Evolutionary conservation across 441 rosid species (phyloP), one percentile per base, ranked within the genome.

Genomic region (Adansonia gregorii): DNA sequence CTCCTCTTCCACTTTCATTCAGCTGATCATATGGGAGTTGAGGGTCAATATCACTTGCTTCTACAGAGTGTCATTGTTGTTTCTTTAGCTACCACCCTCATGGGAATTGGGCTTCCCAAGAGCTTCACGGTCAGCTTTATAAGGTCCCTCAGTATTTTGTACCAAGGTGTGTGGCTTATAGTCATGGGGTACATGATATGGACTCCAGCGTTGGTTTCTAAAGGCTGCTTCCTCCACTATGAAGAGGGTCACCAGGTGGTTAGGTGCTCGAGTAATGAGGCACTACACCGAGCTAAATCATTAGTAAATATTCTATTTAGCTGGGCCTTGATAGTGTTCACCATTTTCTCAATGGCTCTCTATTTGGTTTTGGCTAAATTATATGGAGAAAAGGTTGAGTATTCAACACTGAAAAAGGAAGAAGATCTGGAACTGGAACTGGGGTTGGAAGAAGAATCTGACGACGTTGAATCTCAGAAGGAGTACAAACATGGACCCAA

Each of bases 1-100:
- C 84, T 94, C 75, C 86, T 94, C 58, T 94, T 94, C 88, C 95
- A 84, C 80, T 93, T 93, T 31, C 98, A 93, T 78, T 90, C 98
- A 0, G 73, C 97, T 58, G 97, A 91, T 72, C 97, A 94, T 77
- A 88, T 82, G 79, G 97, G 95, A 3, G 83, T 93, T 11, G 95
- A 94, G 79, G 98, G 98, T 0, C 97, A 88, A 24, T 94, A 91
- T 78, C 98, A 94, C 73, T 74, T 90, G 56, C 90, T 93, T 72
- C 85, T 94, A 39, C 97, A 94, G 76, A 72, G 85, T 20, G 72
- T 82, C 45, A 81, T 93, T 10, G 71, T 78, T 24, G 90, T 93
- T 78, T 89, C 91, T 11, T 77, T 94, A 17, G 73, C 84, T 70
- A 87, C 97, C 43, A 89, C 93, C 27, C 82, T 93, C 17, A 75